phyloP scores from a whole-genome alignment of 306 rosid genomes.

The barrel medic (Medicago truncatula) region MtrunA17r5.0-ANR NC_053049.1:29544001-29544500 shows the following conservation, averaged over 20 bases:
- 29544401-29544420: slow-evolving; percentile 88
- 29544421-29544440: slow-evolving; percentile 60
- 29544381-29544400: slow-evolving; percentile 94
- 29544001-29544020: too few species aligned
- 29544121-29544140: background rate
- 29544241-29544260: slow-evolving; percentile 16
- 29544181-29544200: background rate
- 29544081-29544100: background rate
- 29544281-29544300: slow-evolving; percentile 14
- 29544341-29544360: slow-evolving; percentile 78
- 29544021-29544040: background rate
- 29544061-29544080: too few species aligned
- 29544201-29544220: background rate
- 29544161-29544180: background rate
- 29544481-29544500: slow-evolving; percentile 31
- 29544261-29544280: slow-evolving; percentile 3
- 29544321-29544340: slow-evolving; percentile 89
- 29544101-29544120: background rate
- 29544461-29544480: background rate
- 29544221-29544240: slow-evolving; percentile 1
- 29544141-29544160: background rate
- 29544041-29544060: too few species aligned
- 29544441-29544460: slow-evolving; percentile 32
- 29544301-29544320: slow-evolving; percentile 72
- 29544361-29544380: slow-evolving; percentile 84